Evolutionary conservation across 108 stramenopile species (phyloP), one percentile per base, ranked within the genome.

Genomic region (Cyclotella kingstonii): DNA sequence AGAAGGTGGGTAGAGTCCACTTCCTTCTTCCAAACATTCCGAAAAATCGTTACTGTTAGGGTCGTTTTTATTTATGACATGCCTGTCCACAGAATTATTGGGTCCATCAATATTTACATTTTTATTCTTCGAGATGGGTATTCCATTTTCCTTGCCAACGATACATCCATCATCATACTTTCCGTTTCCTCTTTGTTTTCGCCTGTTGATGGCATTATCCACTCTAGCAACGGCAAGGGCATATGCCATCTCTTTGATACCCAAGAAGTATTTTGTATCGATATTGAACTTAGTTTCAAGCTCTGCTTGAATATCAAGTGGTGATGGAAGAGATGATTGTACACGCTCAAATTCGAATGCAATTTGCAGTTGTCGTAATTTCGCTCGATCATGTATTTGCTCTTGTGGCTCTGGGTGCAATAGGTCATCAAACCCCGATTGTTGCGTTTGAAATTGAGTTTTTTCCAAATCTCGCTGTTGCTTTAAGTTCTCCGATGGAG

Each of bases 181-280:
- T 1, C 31, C 52, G n/a, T 23, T 15, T 12, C 73, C 48, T 7
- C 59, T 47, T 10, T 34, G 36, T 38, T 60, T 44, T 60, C 52
- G 45, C 14, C 41, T 40, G 22, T 74, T 59, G 22, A 74, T 66
- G 9, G 59, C 51, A 29, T 38, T 40, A 54, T 74, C 73, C 27
- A 74, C 73, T 30, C 73, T 50, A 25, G 64, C 64, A 33, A 74
- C 73, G 12, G 73, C 73, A 28, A 74, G 45, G 0, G 73, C 73
- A 49, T 74, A 74, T n/a, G 54, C 73, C 73, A 74, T 74, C 53
- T 74, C 73, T 44, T 66, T 65, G 5, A 48, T 45, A 18, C 73
- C 73, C 28, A 66, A 31, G 42, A 74, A 74, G 49, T 74, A 74
- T 27, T 55, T 65, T 17, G 73, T 59, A 31, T 54, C 48, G 25